Evolutionary conservation across 495 filamentous ascomycete species (phyloP).

Genomic region (Neurospora tetrasperma): DNA sequence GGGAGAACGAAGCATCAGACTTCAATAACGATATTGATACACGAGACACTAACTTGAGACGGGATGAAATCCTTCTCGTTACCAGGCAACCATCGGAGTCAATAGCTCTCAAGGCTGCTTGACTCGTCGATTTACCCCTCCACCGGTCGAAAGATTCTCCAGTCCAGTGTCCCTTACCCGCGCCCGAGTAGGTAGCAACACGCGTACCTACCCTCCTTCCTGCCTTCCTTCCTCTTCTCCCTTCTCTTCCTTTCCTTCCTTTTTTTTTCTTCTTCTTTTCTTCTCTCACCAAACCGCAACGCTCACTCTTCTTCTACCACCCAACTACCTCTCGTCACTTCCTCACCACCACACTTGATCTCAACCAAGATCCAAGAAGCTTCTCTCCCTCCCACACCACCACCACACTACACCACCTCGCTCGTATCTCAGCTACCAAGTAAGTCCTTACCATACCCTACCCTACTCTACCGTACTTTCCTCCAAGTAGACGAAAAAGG

Average conservation of each 20-base stretch:
- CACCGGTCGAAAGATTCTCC: neutral
- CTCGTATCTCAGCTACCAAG: neutral
- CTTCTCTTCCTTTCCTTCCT: neutral
- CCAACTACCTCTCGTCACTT: neutral
- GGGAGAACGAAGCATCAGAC: neutral
- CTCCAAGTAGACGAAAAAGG: neutral
- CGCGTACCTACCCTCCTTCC: neutral
- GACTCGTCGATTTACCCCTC: neutral
- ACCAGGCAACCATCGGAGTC: neutral
- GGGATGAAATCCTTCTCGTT: neutral
- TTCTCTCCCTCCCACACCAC: neutral
- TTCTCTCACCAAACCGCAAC: neutral
- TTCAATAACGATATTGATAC: neutral
- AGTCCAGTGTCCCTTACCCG: neutral
- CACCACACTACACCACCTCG: neutral
- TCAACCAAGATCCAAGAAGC: too few relatives aligned
- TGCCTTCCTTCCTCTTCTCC: neutral
- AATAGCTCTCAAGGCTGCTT: neutral
- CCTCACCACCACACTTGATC: neutral
- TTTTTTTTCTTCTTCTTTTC: neutral
- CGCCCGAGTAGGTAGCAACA: neutral
- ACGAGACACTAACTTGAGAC: neutral
- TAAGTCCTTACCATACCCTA: neutral
- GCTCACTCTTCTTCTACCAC: neutral
- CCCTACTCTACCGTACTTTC: too few relatives aligned